Evolutionary conservation across 1,139 yeast species (phyloP), one percentile per base, ranked within the genome.

Genomic region (Taphrina confusa): DNA sequence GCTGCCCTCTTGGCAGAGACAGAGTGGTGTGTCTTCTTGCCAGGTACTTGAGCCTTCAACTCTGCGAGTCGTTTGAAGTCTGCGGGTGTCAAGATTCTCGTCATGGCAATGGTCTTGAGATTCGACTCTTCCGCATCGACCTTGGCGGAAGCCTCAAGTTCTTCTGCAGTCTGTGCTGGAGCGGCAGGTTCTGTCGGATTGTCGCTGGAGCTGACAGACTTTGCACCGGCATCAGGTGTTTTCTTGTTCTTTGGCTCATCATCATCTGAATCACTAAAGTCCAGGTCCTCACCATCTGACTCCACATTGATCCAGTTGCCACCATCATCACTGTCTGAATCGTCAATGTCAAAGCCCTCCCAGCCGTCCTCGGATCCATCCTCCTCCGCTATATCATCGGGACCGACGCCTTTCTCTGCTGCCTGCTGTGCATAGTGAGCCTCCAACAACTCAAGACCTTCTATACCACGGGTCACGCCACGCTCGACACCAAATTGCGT

Each of bases 61-160:
- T 92, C 96, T 68, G 90, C 94, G 67, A 92, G 78, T 74, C 91
- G 91, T 66, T 96, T 96, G 72, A 91, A 92, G 76, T 92, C 98
- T 0, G 97, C 97, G 23, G 98, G 98, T 0, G 98, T 92, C 67
- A 92, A 79, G 64, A 92, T 87, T 66, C 89, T 81, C 16, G 84
- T 77, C 1, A 91, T 77, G 42, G 94, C 84, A 46, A 90, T 71
- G 60, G 84, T 84, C 64, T 78, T 76, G 73, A 85, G 69, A 12
- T 42, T 46, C 6, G 45, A 20, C 14, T 47, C 52, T 65, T 70
- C 70, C 37, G 64, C 59, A 9, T 65, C 67, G 2, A 67, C 62
- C 20, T 65, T 58, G 34, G 63, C 64, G 4, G 62, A 57, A 18
- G 62, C 57, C 12, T 57, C 61, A 28, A 52, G 40, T 9, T 45